phyloP scores from a whole-genome alignment of 805 yeast species.

The Zygosaccharomyces gambellarensis region DNA sequence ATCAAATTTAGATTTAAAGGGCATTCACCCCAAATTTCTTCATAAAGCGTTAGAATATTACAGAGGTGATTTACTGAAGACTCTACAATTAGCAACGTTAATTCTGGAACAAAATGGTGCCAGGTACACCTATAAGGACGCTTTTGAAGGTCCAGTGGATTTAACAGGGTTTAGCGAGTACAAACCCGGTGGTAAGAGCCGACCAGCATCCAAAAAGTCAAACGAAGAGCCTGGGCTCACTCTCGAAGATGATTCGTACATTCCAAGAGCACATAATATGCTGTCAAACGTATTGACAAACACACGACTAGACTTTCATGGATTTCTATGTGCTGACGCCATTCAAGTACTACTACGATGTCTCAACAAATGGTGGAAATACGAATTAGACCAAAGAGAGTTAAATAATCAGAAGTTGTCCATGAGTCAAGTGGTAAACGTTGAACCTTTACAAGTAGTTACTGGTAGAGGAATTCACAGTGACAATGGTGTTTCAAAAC shows the following conservation, averaged over 20 bases:
- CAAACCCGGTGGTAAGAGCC: not conserved
- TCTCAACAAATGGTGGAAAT: conserved; percentile 57
- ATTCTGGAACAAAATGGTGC: conserved; percentile 33
- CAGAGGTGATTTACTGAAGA: conserved; percentile 40
- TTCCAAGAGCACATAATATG: conserved; percentile 14
- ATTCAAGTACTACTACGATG: conserved; percentile 34
- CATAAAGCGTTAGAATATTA: conserved; percentile 39
- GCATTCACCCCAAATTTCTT: conserved; percentile 40
- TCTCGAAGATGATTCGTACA: conserved; percentile 10
- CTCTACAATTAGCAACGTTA: conserved; percentile 35
- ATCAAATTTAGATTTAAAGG: conserved; percentile 35
- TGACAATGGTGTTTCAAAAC: conserved; percentile 47
- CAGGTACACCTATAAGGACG: conserved; percentile 25
- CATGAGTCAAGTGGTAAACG: conserved; percentile 35
- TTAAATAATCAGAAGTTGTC: conserved; percentile 35
- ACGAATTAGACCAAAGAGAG: conserved; percentile 45
- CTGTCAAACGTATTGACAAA: conserved; percentile 16
- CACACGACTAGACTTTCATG: conserved; percentile 52
- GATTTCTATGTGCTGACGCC: conserved; percentile 46
- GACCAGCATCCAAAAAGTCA: not conserved
- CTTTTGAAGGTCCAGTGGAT: not conserved
- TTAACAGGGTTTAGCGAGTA: not conserved
- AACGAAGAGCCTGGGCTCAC: not conserved
- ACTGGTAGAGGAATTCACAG: conserved; percentile 76
- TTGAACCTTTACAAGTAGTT: conserved; percentile 44